Conservation (phyloP, 2,329 filamentous ascomycete genomes). For the Fusarium sp. region DNA sequence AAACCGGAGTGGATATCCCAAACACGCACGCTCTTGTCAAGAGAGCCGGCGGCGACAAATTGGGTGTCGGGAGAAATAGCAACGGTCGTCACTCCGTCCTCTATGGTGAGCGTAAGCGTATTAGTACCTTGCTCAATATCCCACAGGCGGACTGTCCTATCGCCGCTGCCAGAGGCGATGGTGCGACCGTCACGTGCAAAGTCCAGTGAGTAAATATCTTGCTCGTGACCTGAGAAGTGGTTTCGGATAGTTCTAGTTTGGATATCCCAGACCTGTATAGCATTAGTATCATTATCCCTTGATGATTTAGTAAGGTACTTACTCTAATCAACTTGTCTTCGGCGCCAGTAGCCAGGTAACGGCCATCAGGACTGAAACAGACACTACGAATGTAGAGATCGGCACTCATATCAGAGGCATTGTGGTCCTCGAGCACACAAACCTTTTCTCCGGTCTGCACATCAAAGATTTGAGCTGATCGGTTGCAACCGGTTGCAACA, state of each 20-base stretch:
- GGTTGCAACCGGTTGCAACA: slow-evolving; percentile 95
- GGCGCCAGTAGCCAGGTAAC: slow-evolving; percentile 92
- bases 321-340: slow-evolving; percentile 98
- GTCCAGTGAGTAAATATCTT: slow-evolving; percentile 97
- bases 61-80: slow-evolving; percentile 96
- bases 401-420: slow-evolving; percentile 80
- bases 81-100: slow-evolving; percentile 97
- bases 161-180: slow-evolving; percentile 95
- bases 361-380: slow-evolving; percentile 97
- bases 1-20: slow-evolving; percentile 92
- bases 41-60: slow-evolving; percentile 91
- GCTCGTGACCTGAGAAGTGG: slow-evolving; percentile 95
- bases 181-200: slow-evolving; percentile 93
- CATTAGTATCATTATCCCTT: slow-evolving; percentile 23
- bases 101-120: slow-evolving; percentile 87
- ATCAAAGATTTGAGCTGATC: slow-evolving; percentile 99
- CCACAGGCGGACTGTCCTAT: slow-evolving; percentile 95
- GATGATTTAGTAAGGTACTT: slow-evolving; percentile 54
- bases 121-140: slow-evolving; percentile 88
- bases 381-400: slow-evolving; percentile 98
- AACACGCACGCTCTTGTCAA: slow-evolving; percentile 97
- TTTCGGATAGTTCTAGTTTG: slow-evolving; percentile 83
- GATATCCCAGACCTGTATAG: slow-evolving; percentile 90
- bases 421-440: slow-evolving; percentile 89
- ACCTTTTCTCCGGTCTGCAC: slow-evolving; percentile 88